These are phyloP conservation scores for Carex myosuroides DNA, from an alignment of 176 grass and related monocot species.

Conservation along the genomic window DNA sequence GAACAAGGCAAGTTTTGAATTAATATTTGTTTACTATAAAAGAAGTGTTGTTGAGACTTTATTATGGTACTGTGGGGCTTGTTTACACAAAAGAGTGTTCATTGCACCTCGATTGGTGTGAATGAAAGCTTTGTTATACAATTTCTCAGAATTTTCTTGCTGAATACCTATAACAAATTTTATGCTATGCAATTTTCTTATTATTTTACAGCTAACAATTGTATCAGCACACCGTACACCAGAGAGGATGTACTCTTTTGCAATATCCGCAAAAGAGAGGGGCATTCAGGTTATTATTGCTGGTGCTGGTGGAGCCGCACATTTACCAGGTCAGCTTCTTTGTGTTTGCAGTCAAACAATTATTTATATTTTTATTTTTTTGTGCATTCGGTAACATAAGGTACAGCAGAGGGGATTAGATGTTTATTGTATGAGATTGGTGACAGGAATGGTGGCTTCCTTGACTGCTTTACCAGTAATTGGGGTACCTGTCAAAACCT, in stretches of 20 bases:
- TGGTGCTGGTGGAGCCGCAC: constrained; percentile 80
- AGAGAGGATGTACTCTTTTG: constrained; percentile 72
- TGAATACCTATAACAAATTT: not conserved
- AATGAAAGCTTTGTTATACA: not conserved
- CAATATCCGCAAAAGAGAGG: constrained; percentile 61
- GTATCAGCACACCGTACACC: constrained; percentile 87
- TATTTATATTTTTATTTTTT: not conserved
- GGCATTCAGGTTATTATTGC: constrained; percentile 86
- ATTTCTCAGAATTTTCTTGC: not conserved
- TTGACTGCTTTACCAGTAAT: constrained; percentile 66
- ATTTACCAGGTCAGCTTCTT: constrained; percentile 67
- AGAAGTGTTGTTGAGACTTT: not conserved
- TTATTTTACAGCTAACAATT: constrained; percentile 62
- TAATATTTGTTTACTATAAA: not conserved
- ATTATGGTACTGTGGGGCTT: not conserved
- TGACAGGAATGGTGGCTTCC: constrained; percentile 86
- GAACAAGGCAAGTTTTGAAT: not conserved
- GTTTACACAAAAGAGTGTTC: not conserved
- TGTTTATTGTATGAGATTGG: not conserved
- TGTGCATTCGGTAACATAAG: not conserved
- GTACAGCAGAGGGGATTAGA: not conserved
- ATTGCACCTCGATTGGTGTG: not conserved
- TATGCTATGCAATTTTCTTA: not conserved
- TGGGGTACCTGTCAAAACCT: constrained; percentile 63
- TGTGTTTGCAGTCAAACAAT: not conserved